Evolutionary conservation across 306 rosid genomes (phyloP), one percentile per base, ranked within the genome.

Genomic region (Rosa chinensis): DNA sequence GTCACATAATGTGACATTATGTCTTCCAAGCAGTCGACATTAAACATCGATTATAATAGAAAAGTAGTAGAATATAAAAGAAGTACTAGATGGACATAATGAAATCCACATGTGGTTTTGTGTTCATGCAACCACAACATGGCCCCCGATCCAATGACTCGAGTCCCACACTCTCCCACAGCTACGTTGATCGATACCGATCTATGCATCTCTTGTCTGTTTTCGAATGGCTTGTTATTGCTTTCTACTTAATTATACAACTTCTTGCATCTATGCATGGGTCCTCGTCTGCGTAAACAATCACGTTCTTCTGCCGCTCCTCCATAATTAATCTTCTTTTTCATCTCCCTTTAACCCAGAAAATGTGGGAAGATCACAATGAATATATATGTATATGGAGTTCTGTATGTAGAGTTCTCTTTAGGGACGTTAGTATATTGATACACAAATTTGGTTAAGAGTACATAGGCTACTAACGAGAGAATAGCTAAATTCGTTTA

Each of bases 231-330:
- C 12, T 20, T 56, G 12, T 56, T 56, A 8, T 56, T 10, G 66
- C 37, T 59, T 59, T 59, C 66, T 23, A 23, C 7, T 59, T 59
- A 23, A 59, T 63, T 28, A 20, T n/a, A 20, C 28, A 32, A 61
- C 83, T 79, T 59, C 23, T 11, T 77, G 76, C 85, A 74, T 77
- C 81, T 83, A 56, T 77, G 82, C 83, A 56, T 56, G 47, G 32
- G 37, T 82, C 85, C 25, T 23, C 75, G 40, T 47, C 14, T 58
- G 43, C 78, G 73, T 75, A 78, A 18, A 68, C 10, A 20, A 45
- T 14, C 89, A 77, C 43, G 83, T 86, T 83, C 73, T 42, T 70
- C 20, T 78, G 83, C 79, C 83, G 53, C 78, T 40, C 72, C 37
- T 49, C 71, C 75, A 61, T 75, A 23, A 59, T 23, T 1, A 23